Evolutionary conservation across 2,329 filamentous ascomycete species (phyloP).

Genomic region (Emergomyces orientalis): DNA sequence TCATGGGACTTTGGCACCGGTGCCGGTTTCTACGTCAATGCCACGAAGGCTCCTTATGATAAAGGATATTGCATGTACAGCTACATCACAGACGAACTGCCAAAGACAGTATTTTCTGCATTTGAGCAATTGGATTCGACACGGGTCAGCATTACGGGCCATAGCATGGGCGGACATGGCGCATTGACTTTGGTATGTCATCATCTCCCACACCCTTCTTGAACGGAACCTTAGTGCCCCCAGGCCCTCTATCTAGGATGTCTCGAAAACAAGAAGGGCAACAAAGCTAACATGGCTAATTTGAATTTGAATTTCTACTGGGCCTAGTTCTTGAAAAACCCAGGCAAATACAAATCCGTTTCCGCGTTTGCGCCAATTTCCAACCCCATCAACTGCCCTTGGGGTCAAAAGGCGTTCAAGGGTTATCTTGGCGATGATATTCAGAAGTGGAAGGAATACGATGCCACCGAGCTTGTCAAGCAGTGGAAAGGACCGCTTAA

Average conservation of each 20-base stretch:
- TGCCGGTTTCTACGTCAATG: constrained; percentile 92
- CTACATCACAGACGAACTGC: constrained; percentile 87
- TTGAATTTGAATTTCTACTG: no score
- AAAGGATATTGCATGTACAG: constrained; percentile 87
- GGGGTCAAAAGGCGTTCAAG: constrained; percentile 90
- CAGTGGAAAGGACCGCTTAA: constrained; percentile 63
- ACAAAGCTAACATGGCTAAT: background rate
- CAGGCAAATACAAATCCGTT: constrained; percentile 78
- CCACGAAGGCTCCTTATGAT: constrained; percentile 63
- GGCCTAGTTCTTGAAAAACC: constrained; percentile 70
- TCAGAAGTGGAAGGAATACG: constrained; percentile 75
- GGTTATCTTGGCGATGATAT: constrained; percentile 73
- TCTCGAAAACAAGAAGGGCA: background rate
- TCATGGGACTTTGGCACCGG: constrained; percentile 84
- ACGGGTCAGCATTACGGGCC: constrained; percentile 76
- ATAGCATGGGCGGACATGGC: constrained; percentile 96
- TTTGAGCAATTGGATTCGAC: constrained; percentile 62
- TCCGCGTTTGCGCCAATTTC: constrained; percentile 84
- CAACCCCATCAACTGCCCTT: constrained; percentile 77
- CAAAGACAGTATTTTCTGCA: constrained; percentile 59
- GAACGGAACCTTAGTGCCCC: background rate
- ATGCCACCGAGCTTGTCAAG: constrained; percentile 82
- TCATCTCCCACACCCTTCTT: background rate
- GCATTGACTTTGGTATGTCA: constrained; percentile 63
- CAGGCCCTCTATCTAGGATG: background rate